Percentiles rank a stretch among this genome's conserved stretches.
These are phyloP conservation scores for Salvia hispanica DNA, from an alignment of 257 asterid species.

Conservation along the genomic window DNA sequence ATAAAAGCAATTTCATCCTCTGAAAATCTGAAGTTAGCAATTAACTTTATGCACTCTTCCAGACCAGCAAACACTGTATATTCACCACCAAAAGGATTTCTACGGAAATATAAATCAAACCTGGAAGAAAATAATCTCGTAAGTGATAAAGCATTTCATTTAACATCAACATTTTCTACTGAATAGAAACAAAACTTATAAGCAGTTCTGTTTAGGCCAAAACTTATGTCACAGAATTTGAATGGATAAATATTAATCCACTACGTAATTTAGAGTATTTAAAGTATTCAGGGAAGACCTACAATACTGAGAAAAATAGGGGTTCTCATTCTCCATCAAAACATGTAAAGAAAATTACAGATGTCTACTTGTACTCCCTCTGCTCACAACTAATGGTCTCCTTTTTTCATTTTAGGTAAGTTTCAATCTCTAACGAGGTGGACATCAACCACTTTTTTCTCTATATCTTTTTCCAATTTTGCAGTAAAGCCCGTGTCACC, in stretches of 20 bases:
- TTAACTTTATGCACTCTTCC: constrained; percentile 87
- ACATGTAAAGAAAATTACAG: background rate
- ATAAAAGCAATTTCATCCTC: constrained; percentile 86
- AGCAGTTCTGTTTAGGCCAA: too few species aligned
- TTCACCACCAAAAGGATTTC: constrained; percentile 92
- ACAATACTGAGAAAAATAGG: constrained; percentile 6
- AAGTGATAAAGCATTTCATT: constrained; percentile 5
- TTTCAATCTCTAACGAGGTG: too few species aligned
- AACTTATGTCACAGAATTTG: background rate
- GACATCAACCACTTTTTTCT: too few species aligned
- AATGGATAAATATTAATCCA: constrained; percentile 8
- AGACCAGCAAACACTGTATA: constrained; percentile 92
- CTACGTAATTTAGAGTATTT: background rate
- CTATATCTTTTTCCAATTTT: too few species aligned
- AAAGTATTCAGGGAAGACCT: constrained; percentile 5
- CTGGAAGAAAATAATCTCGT: constrained; percentile 39
- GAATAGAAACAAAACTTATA: too few species aligned
- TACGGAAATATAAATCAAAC: constrained; percentile 83
- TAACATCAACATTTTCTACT: too few species aligned
- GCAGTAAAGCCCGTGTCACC: too few species aligned
- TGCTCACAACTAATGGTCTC: too few species aligned
- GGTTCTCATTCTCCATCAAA: background rate
- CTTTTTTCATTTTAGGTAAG: too few species aligned
- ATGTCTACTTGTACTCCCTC: background rate
- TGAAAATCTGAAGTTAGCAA: constrained; percentile 75